Base-by-base conservation (phyloP, 2,329 filamentous ascomycete species). In the Colletotrichum nymphaeae region DNA sequence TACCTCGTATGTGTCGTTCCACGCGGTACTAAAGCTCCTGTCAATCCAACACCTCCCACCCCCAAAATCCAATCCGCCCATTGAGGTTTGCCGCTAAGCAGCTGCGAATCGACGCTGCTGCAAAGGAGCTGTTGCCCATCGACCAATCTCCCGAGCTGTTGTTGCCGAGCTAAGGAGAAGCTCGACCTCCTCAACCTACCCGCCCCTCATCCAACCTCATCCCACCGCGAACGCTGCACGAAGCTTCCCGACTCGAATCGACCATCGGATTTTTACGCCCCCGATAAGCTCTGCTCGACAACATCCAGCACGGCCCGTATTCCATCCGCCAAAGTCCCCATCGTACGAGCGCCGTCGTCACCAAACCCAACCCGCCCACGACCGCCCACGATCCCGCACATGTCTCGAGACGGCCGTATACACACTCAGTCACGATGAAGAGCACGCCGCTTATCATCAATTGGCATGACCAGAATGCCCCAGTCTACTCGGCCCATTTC, bases 391-490 rank as follows among this genome's bases (percentile, higher is more conserved):
- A 67, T 63, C 56, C 62, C 35, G 53, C 32, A 65, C 58, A 37
- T 69, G 63, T 71, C 63, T 62, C 71, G 69, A 57, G 76, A 78
- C 75, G 74, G 62, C 74, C 63, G 30, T 69, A 67, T 70, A 66
- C 72, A 70, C n/a, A 60, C 62, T n/a, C 78, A 78, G 80, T 80
- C 84, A 87, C 83, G 82, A 99, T 99, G 97, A 98, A 97, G 90
- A 95, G 95, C 81, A 93, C 95, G 80, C 96, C 97, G 78, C 90
- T 99, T 78, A 96, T 98, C 81, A 96, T 99, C 86, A 95, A 97
- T 88, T 99, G 97, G 97, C 97, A 99, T 85, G 94, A 98, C 84
- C 94, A 98, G 81, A 98, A 97, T 85, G 92, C 94, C 79, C 97
- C 97, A 72, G 95, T 99, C 82, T 99, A 98, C 86, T 98, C 96